A percentile compares a stretch with the other conserved stretches of the same genome.
phyloP scores from a whole-genome alignment of 148 eudicot genomes.

The Camellia sinensis region DNA sequence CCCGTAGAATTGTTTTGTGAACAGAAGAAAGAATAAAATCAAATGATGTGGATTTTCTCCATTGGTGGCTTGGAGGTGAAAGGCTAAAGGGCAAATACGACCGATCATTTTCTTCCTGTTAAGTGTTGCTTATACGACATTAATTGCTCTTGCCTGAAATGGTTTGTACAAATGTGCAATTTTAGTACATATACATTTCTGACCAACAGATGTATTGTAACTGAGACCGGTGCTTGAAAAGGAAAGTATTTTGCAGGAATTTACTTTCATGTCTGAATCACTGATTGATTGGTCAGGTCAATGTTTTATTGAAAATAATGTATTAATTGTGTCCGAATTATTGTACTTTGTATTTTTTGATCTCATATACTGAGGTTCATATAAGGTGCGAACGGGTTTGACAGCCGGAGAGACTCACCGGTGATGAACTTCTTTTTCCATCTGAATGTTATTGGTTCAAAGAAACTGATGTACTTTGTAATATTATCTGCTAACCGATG shows the following conservation, averaged over 20 bases:
- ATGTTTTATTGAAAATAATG: no score
- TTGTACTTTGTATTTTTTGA: neutral
- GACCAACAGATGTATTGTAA: neutral
- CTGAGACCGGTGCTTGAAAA: constrained; percentile 1
- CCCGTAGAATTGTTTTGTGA: constrained; percentile 10
- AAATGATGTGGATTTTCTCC: neutral
- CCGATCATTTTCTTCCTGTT: neutral
- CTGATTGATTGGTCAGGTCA: no score
- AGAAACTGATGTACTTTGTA: neutral
- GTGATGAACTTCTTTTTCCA: no score
- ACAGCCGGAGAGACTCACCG: no score
- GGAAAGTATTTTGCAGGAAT: neutral
- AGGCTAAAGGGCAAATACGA: neutral
- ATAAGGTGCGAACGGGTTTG: no score
- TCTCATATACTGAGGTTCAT: no score
- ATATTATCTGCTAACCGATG: neutral
- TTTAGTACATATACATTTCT: neutral
- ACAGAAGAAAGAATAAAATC: neutral
- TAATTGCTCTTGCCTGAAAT: neutral
- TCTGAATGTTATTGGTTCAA: no score
- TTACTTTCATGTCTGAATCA: neutral
- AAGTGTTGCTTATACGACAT: neutral
- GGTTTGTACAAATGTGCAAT: constrained; percentile 12
- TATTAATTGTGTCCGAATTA: neutral
- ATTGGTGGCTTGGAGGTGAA: no score